Evolutionary conservation across 345 rosid species (phyloP).

Genomic region (Lagerstroemia speciosa): DNA sequence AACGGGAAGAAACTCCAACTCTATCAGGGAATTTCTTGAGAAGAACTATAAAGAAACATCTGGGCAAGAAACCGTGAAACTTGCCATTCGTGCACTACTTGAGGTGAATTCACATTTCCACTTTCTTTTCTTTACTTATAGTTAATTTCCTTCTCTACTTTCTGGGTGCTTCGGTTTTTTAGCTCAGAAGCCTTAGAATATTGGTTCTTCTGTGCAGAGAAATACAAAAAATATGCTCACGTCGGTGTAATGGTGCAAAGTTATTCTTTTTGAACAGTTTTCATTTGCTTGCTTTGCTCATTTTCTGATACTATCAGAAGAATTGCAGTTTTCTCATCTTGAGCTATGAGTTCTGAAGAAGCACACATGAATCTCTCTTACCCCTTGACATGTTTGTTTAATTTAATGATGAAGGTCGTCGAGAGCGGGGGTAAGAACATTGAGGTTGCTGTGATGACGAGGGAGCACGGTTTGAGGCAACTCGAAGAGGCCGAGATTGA

Average conservation of each 20-base stretch:
- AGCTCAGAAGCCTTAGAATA: neutral
- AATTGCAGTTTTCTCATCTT: neutral
- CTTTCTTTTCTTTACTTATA: neutral
- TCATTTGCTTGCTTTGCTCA: neutral
- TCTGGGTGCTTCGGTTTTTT: neutral
- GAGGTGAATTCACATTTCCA: constrained; percentile 47
- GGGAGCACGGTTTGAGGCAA: constrained; percentile 64
- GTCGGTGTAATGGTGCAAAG: neutral
- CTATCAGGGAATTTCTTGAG: constrained; percentile 77
- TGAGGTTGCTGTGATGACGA: constrained; percentile 86
- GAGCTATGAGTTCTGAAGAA: too few species aligned
- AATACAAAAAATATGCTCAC: neutral
- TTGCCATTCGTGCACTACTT: constrained; percentile 79
- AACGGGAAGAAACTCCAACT: constrained; percentile 87
- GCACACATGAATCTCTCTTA: too few species aligned
- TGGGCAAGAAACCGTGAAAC: constrained; percentile 78
- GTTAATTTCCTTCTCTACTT: too few species aligned
- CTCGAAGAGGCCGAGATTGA: constrained; percentile 85
- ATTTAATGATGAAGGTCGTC: constrained; percentile 44
- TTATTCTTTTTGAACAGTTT: neutral
- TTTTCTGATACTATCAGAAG: neutral
- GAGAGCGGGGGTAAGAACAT: constrained; percentile 98
- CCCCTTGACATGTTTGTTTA: neutral
- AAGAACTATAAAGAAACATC: constrained; percentile 77
- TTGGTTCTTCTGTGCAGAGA: neutral